Base-by-base conservation (phyloP, 2,329 filamentous ascomycete species). In the Epichloe sp. region DNA sequence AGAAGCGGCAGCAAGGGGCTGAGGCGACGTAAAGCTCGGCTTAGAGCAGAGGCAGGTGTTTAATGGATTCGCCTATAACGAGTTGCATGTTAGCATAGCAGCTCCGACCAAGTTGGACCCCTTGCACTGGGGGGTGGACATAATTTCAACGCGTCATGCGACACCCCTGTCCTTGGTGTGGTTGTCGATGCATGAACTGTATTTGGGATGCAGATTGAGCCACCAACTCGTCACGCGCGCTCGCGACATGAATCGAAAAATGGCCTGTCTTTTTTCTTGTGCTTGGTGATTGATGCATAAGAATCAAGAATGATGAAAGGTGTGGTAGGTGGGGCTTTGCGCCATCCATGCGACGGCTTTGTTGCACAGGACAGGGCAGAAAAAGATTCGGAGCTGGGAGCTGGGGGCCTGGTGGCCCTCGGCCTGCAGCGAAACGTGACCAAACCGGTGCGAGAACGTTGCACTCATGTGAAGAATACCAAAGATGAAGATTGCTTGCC, bases 21-120 rank as follows among this genome's bases (percentile, higher is more conserved):
- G 82, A 43, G 93, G 93, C 44, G 90, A 96, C 35, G 91, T 91
- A 69, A 96, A 98, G 49, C 80, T 80, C 43, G 93, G 90, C 65
- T 94, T 91, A 34, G 89, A 94, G 52, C 85, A 86, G 52, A 98
- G 78, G 65, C 94, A 96, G 45, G 93, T 98, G 69, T 97, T 96
- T 56, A 98, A 73, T 50, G 93, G 93, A 68, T 98, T 98, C 58
- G 91, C 93, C 81, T 85, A 60, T 64, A 36, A 26, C 17, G n/a
- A 19, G 41, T 42, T 31, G 26, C 42, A 44, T 17, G 42, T 54
- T 44, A 54, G 52, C 46, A 51, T 23, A 35, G 36, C 7, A 36
- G 35, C 46, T 17, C 21, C 21, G 19, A 38, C 45, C 37, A 11
- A 38, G 45, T 41, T 21, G 15, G 10, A 49, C 42, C 52, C 45